These are phyloP conservation scores for Ascoidea rubescens DNA, from an alignment of 805 yeast genomes.

Conservation along the genomic window DNA sequence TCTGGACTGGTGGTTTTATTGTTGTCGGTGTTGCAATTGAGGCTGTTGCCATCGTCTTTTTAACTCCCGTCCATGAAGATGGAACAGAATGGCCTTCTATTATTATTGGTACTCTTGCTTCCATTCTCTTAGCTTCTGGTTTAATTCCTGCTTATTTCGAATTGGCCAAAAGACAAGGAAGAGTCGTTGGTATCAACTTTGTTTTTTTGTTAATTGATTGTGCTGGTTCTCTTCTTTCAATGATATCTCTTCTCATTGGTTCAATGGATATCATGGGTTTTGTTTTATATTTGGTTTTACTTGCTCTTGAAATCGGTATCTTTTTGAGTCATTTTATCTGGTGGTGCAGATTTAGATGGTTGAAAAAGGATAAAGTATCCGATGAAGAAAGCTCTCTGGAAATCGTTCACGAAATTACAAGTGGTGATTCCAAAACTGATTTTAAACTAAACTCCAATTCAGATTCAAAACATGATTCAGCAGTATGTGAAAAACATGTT, in stretches of 20 bases:
- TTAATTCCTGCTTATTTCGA: conserved; percentile 84
- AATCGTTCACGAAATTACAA: too few relatives aligned
- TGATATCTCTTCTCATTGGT: conserved; percentile 47
- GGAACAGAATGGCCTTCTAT: conserved; percentile 63
- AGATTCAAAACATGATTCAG: too few relatives aligned
- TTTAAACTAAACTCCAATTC: too few relatives aligned
- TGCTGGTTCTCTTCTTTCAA: conserved; percentile 70
- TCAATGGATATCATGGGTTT: conserved; percentile 69
- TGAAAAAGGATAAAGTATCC: conserved; percentile 6
- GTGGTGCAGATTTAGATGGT: conserved; percentile 33
- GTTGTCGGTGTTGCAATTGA: conserved; percentile 43
- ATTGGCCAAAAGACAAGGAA: conserved; percentile 61
- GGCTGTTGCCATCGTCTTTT: conserved; percentile 56
- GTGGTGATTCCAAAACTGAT: too few relatives aligned
- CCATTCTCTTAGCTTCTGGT: conserved; percentile 62
- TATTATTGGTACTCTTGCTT: conserved; percentile 69
- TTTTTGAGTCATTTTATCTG: conserved; percentile 58
- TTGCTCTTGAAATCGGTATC: conserved; percentile 67
- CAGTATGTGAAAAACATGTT: too few relatives aligned
- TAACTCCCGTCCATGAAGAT: conserved; percentile 28
- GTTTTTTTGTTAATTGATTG: conserved; percentile 64
- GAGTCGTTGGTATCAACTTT: conserved; percentile 84
- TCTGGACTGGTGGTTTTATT: conserved; percentile 24
- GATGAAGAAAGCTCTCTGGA: background rate
- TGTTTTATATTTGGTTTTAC: conserved; percentile 59